phyloP scores from a whole-genome alignment of 1,139 yeast species.

The Hyphopichia wangnamkhiaoensis region DNA sequence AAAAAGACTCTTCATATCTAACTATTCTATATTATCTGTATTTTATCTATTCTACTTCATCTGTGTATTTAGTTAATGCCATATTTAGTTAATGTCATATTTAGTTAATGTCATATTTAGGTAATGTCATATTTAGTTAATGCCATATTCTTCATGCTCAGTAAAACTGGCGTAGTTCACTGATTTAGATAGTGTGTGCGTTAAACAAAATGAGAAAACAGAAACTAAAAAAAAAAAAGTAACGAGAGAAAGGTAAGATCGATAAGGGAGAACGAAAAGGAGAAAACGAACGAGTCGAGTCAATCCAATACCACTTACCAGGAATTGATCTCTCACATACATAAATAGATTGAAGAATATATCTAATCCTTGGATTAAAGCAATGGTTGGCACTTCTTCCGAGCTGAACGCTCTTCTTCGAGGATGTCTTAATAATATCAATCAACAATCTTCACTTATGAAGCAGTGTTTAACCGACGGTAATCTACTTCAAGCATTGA shows the following conservation, averaged over 20 bases:
- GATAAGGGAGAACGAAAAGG: constrained; percentile 1
- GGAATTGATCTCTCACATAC: not conserved
- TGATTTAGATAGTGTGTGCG: not conserved
- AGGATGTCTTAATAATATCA: constrained; percentile 57
- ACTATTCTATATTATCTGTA: too few relatives aligned
- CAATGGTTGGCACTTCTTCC: not conserved
- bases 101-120: too few relatives aligned
- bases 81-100: too few relatives aligned
- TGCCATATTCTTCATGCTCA: not conserved
- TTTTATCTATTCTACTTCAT: not conserved
- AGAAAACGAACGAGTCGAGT: not conserved
- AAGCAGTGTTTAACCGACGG: constrained; percentile 74
- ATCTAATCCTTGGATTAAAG: not conserved
- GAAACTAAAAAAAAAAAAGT: not conserved
- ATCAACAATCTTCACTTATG: constrained; percentile 75
- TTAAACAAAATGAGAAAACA: not conserved
- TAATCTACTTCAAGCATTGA: constrained; percentile 78
- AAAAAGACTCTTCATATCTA: too few relatives aligned
- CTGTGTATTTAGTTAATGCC: not conserved
- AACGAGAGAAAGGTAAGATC: not conserved
- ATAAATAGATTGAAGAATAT: too few relatives aligned
- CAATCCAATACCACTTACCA: not conserved
- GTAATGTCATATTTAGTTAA: too few relatives aligned
- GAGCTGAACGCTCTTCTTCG: constrained; percentile 32
- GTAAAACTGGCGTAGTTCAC: too few relatives aligned